Base-by-base conservation (phyloP, 768 basidiomycete genomes). In the Suillus weaverae region DNA sequence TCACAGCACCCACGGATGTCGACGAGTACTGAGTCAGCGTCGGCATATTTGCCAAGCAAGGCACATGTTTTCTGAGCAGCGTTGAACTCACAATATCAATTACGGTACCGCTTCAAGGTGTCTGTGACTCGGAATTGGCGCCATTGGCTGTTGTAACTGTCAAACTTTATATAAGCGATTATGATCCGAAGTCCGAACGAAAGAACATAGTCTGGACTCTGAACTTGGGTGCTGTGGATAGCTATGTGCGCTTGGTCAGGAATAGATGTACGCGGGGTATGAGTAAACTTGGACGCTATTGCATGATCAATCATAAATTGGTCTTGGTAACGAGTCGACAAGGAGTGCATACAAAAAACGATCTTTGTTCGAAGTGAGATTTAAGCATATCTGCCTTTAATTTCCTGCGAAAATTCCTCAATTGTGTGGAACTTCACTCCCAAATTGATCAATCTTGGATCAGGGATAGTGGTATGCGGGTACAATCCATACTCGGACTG, bases 401-500 rank as follows among this genome's bases (percentile, higher is more conserved):
- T n/a, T 38, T 50, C 69, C 35, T 69, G 72, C 16, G 22, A 65
- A 41, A 74, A 64, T 33, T 7, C 38, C 32, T 67, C 60, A 50
- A 69, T 68, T 0, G 73, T 70, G 43, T 71, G 65, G 61, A 75
- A 71, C 43, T 69, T 72, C 44, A 72, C 74, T 18, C 70, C 74
- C 10, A 76, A 65, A 30, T 64, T 66, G 26, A 69, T 69, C 60
- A 76, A 61, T 46, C 69, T 72, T 43, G 69, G 70, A 61, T 76
- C 75, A 0, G 74, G 73, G 50, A 73, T 66, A 26, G 39, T 20
- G 1, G 66, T 32, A 33, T 69, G 44, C 2, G 61, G 53, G 59
- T 71, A 73, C 33, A 73, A 44, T 36, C 71, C 72, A 30, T 72
- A 63, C 60, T 74, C 75, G 20, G 70, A 71, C 51, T 72, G 72